Evolutionary conservation across 2,329 filamentous ascomycete species (phyloP), one percentile per base, ranked within the genome.

Genomic region (Hypoxylon sp.): DNA sequence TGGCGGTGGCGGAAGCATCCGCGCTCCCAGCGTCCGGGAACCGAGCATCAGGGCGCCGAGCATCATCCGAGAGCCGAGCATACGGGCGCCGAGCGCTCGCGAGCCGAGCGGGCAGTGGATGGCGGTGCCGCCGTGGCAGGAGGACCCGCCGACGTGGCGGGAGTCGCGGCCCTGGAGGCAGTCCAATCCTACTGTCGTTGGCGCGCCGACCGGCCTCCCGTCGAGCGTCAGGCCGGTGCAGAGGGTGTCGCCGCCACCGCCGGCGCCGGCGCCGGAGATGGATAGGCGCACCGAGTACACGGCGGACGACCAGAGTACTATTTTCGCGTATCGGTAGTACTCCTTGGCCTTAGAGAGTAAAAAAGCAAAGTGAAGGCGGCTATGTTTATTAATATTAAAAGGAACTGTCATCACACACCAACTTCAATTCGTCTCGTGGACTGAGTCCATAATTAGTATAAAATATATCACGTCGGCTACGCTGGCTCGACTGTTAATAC

Each of bases 61-160:
- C 9, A 11, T 35, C 17, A 15, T 15, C 5, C 31, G 31, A 5
- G 5, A 35, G 5, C n/a, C 31, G 31, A 35, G 31, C 9, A 5
- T 47, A 10, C 48, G 47, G 9, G 7, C 21, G 4, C 26, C 55
- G 8, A 47, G 31, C n/a, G 47, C 45, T 7, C 60, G 55, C 4
- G 43, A 46, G 8, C 63, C 54, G 2, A 60, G 60, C 31, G 64
- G 64, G 9, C 60, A 65, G 15, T 66, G 64, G 66, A 49, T 67
- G 48, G 45, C 64, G 31, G 62, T 58, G 24, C 64, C 62, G 35
- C 64, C 66, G 3, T 66, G 64, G 66, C 62, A 65, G n/a, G 64
- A 67, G 5, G 60, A 64, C 1, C 47, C 54, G 24, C 60, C 64
- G 15, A 65, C 62, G 13, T 66, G 63, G 63, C 53, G 62, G 1